phyloP scores from a whole-genome alignment of 164 flowering plant genomes.

The Vitis amurensis region DNA sequence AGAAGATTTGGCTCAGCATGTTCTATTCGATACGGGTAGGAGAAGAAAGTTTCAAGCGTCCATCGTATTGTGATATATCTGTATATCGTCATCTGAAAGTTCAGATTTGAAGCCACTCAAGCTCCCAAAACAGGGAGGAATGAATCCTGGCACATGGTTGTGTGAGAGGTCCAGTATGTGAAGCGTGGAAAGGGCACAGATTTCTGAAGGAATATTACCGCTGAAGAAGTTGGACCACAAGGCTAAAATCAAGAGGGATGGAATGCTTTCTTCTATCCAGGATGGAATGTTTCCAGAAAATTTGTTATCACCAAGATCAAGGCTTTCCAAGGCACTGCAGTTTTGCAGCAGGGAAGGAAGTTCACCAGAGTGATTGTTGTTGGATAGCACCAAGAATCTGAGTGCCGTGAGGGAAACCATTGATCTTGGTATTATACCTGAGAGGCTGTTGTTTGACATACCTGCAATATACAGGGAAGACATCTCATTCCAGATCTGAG shows the following conservation, averaged over 20 bases:
- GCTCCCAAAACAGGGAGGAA: too few species aligned
- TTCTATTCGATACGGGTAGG: too few species aligned
- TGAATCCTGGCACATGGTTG: too few species aligned
- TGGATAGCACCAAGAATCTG: not conserved
- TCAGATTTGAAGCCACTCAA: constrained; percentile 1
- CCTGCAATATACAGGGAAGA: not conserved
- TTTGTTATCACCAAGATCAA: constrained; percentile 14
- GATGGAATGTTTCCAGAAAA: constrained; percentile 13
- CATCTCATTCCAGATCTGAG: too few species aligned
- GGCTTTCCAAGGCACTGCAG: not conserved
- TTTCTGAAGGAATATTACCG: constrained; percentile 7
- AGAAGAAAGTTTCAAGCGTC: not conserved
- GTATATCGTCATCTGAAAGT: too few species aligned
- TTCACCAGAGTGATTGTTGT: constrained; percentile 11
- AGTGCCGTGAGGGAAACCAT: constrained; percentile 9
- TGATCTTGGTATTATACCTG: constrained; percentile 24
- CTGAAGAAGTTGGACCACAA: constrained; percentile 4
- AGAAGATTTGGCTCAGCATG: too few species aligned
- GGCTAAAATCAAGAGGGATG: not conserved
- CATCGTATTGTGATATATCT: not conserved
- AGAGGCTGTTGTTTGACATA: constrained; percentile 16
- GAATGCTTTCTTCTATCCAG: constrained; percentile 7
- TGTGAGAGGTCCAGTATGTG: constrained; percentile 1
- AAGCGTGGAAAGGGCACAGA: constrained; percentile 10
- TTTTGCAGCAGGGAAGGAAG: constrained; percentile 12